These are phyloP conservation scores for Podospora pseudocomata DNA, from an alignment of 495 filamentous ascomycete genomes.

Conservation along the genomic window DNA sequence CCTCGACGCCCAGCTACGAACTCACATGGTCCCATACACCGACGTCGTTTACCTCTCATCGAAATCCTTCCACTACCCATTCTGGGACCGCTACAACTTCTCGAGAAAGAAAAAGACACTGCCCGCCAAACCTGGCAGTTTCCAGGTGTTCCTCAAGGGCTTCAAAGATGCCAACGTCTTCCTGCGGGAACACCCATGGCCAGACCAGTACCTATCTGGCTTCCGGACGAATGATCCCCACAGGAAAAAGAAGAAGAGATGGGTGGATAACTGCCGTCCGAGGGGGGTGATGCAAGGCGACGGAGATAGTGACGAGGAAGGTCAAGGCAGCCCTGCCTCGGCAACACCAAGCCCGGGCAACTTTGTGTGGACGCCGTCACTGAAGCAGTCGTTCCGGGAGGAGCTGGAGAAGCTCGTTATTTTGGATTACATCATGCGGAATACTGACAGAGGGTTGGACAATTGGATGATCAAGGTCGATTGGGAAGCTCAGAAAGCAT, in stretches of 20 bases:
- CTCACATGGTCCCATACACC: constrained; percentile 92
- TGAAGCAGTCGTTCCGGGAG: constrained; percentile 91
- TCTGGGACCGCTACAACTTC: constrained; percentile 87
- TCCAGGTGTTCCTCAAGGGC: constrained; percentile 94
- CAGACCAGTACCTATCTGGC: constrained; percentile 80
- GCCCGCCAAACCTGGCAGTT: constrained; percentile 91
- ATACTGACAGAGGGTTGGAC: constrained; percentile 93
- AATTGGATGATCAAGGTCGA: constrained; percentile 99
- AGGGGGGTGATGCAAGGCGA: constrained; percentile 60
- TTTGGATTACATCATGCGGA: constrained; percentile 98
- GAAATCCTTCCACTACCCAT: constrained; percentile 96
- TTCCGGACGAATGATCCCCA: constrained; percentile 69
- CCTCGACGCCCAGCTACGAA: constrained; percentile 83
- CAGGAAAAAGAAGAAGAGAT: constrained; percentile 65
- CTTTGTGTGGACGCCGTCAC: constrained; percentile 82
- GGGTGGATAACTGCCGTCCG: constrained; percentile 83
- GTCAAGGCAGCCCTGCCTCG: constrained; percentile 40
- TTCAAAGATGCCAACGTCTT: constrained; percentile 97
- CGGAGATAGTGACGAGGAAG: constrained; percentile 64
- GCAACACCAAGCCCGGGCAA: constrained; percentile 43
- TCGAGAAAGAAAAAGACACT: constrained; percentile 82
- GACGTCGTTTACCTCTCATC: constrained; percentile 92
- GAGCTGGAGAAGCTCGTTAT: constrained; percentile 97
- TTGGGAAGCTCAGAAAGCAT: constrained; percentile 73
- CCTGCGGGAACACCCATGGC: constrained; percentile 92